Percentiles rank a stretch among this genome's conserved stretches.
phyloP scores from a whole-genome alignment of 345 rosid genomes.

The Zanthoxylum bungeanum region DNA sequence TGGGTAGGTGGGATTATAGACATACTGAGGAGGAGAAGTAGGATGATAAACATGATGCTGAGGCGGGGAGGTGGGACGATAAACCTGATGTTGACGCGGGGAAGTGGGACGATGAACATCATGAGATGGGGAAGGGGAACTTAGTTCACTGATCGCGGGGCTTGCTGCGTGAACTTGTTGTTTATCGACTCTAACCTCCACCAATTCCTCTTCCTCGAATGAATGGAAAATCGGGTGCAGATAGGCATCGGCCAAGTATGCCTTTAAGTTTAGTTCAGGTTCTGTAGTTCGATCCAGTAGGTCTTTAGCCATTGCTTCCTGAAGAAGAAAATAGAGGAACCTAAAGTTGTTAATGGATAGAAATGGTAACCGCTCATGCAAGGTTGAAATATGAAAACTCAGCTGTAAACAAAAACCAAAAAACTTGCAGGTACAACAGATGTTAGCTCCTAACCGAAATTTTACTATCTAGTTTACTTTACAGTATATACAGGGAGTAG shows the following conservation, averaged over 20 bases:
- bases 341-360: background rate
- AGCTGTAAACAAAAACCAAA: too few species aligned
- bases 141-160: conserved; percentile 40
- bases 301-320: conserved; percentile 98
- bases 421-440: too few species aligned
- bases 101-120: conserved; percentile 36
- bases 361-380: background rate
- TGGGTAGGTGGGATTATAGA: conserved; percentile 25
- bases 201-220: conserved; percentile 51
- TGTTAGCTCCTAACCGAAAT: too few species aligned
- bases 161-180: conserved; percentile 30
- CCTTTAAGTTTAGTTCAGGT: conserved; percentile 53
- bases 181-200: conserved; percentile 47
- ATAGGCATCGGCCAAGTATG: conserved; percentile 86
- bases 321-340: conserved; percentile 19
- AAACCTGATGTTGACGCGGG: conserved; percentile 30
- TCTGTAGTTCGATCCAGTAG: conserved; percentile 50
- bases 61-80: conserved; percentile 34
- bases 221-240: conserved; percentile 87
- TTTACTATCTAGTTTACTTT: too few species aligned
- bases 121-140: conserved; percentile 61
- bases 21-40: conserved; percentile 35
- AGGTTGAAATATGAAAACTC: too few species aligned
- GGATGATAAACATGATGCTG: conserved; percentile 31
- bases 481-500: too few species aligned